Evolutionary conservation across 192 early-diverging fungal species (phyloP).

Genomic region (Coemansia sp.): DNA sequence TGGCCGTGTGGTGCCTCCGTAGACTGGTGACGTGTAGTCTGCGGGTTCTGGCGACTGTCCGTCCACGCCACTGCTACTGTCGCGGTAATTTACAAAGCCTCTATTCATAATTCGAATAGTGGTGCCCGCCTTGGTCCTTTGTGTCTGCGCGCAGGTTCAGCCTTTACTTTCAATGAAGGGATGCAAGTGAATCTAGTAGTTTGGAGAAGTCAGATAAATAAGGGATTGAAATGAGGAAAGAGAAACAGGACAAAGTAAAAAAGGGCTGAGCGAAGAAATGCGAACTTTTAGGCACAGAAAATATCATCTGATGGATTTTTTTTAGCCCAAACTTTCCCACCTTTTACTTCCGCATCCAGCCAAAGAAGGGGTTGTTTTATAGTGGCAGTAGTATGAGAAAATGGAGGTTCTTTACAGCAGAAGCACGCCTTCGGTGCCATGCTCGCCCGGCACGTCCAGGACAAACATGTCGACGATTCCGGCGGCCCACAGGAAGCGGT

Average conservation of each 20-base stretch:
- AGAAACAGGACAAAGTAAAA: constrained; percentile 2
- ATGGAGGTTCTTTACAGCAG: neutral
- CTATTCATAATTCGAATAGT: constrained; percentile 16
- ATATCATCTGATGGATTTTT: too few species aligned
- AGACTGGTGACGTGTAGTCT: constrained; percentile 19
- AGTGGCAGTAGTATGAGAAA: too few species aligned
- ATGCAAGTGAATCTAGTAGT: neutral
- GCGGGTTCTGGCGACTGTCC: constrained; percentile 19
- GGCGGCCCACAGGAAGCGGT: constrained; percentile 49
- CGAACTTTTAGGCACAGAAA: too few species aligned
- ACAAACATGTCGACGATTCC: constrained; percentile 37
- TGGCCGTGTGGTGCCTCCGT: constrained; percentile 7
- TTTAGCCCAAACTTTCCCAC: too few species aligned
- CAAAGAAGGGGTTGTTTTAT: too few species aligned
- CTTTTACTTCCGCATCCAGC: too few species aligned
- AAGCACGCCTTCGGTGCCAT: too few species aligned
- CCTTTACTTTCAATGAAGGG: too few species aligned
- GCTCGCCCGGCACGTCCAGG: constrained; percentile 18
- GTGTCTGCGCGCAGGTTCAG: neutral
- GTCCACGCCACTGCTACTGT: neutral
- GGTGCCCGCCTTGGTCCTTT: neutral
- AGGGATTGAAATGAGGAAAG: neutral
- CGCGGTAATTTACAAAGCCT: constrained; percentile 7
- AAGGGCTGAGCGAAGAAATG: too few species aligned
- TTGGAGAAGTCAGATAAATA: too few species aligned